phyloP scores from a whole-genome alignment of 805 yeast species.

The Teunomyces lycoperdinae region DNA sequence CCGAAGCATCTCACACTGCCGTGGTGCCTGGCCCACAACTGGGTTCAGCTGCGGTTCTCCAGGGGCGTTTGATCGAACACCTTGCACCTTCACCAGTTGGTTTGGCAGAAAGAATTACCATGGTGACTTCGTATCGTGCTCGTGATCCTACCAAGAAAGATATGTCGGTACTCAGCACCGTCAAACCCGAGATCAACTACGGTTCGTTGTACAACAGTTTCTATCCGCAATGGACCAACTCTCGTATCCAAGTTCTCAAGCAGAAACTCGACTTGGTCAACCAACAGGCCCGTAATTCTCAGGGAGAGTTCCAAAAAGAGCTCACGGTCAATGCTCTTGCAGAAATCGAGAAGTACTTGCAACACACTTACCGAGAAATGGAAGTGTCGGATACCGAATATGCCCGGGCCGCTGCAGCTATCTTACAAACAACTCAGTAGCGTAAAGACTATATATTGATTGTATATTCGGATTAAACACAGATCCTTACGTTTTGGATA shows the following conservation, averaged over 20 bases:
- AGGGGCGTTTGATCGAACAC: conserved; percentile 46
- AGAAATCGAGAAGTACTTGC: conserved; percentile 22
- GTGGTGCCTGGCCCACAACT: conserved; percentile 38
- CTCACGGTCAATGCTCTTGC: conserved; percentile 14
- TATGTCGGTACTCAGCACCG: conserved; percentile 32
- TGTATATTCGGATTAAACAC: conserved; percentile 2
- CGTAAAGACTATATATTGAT: conserved; percentile 1
- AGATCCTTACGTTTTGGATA: background rate
- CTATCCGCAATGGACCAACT: conserved; percentile 37
- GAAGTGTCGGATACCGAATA: conserved; percentile 18
- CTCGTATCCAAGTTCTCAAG: conserved; percentile 25
- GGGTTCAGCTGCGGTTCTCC: conserved; percentile 51
- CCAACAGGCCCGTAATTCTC: conserved; percentile 8
- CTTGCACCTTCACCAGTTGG: conserved; percentile 46
- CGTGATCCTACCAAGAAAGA: conserved; percentile 27
- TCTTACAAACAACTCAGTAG: background rate
- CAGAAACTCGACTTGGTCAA: conserved; percentile 23
- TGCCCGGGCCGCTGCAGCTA: conserved; percentile 6
- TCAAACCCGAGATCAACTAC: conserved; percentile 37
- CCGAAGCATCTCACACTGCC: conserved; percentile 1
- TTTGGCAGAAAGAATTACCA: conserved; percentile 36
- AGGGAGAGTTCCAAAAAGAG: conserved; percentile 25
- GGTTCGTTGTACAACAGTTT: conserved; percentile 35
- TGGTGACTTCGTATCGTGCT: conserved; percentile 42
- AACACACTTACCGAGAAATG: conserved; percentile 32